Evolutionary conservation across 352 stramenopile genomes (phyloP), one percentile per base, ranked within the genome.

Genomic region (Phytopythium boreale): DNA sequence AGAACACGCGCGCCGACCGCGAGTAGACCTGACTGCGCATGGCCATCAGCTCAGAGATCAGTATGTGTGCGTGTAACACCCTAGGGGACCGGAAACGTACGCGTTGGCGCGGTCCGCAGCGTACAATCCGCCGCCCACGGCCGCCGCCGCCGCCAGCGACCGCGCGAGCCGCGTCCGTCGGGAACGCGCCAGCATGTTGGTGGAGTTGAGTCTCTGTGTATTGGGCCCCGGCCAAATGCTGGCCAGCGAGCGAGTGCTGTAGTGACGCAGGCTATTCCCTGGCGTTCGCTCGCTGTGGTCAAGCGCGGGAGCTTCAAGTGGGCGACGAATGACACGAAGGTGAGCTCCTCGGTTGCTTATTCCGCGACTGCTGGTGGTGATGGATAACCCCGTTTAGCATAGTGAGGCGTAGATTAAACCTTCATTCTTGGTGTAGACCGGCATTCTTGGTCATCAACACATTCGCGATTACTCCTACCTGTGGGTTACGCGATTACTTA

Each of bases 1-100:
- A 58, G 36, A 89, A 75, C 20, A 93, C 82, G 12, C 84, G 84
- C 43, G 76, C 50, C 34, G 82, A 93, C 17, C 82, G 82, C 11
- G 83, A 87, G 11, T 88, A 60, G 27, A 90, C 74, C 22, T 90
- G 71, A 36, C 82, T 93, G 57, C 22, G 34, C 14, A 9, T 27
- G 8, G 9, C 9, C 27, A 52, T 34, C 29, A 39, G n/a, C n/a
- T 5, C 55, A 56, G 27, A 22, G 27, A 50, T 27, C 47, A 62
- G 36, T 20, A 14, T 26, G 7, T 34, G 26, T 8, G 37, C 11
- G 36, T 10, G 36, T 44, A 51, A 41, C 34, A n/a, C 5, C 41
- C 17, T 22, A 20, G 6, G 6, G 41, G 34, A 63, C 24, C 17
- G 39, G 24, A 43, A 22, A 69, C 58, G 43, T 76, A 92, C 83